phyloP scores from a whole-genome alignment of 208 protist genomes.

The Crithidia thermophila region DNA sequence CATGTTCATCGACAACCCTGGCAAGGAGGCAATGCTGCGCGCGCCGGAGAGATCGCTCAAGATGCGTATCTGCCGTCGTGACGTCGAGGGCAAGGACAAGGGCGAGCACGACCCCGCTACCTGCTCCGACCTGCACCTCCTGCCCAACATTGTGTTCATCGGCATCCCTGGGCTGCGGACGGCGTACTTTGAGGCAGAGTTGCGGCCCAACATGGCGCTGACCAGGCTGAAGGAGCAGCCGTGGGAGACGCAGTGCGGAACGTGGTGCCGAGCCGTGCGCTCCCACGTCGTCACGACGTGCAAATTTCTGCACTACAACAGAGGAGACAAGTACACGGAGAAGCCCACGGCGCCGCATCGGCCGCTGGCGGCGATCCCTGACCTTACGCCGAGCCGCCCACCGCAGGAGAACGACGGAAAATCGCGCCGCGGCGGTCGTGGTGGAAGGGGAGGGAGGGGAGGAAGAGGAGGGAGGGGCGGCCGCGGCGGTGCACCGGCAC shows the following conservation, averaged over 20 bases:
- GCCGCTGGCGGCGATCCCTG: slow-evolving; percentile 58
- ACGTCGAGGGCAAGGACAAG: slow-evolving; percentile 12
- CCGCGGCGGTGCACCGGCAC: slow-evolving; percentile 11
- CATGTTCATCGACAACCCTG: slow-evolving; percentile 73
- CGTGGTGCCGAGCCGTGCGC: slow-evolving; percentile 59
- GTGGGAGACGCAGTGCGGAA: slow-evolving; percentile 57
- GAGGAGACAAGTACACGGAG: slow-evolving; percentile 59
- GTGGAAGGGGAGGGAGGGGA: slow-evolving; percentile 25
- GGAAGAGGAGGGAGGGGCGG: slow-evolving; percentile 28
- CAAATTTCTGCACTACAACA: slow-evolving; percentile 71
- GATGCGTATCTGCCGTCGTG: slow-evolving; percentile 48
- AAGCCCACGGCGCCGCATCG: slow-evolving; percentile 44
- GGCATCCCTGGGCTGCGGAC: slow-evolving; percentile 53
- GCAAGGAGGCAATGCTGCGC: slow-evolving; percentile 46
- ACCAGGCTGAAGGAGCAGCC: slow-evolving; percentile 42
- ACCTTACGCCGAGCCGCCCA: slow-evolving; percentile 52
- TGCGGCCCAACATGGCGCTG: slow-evolving; percentile 69
- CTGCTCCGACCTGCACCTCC: slow-evolving; percentile 65
- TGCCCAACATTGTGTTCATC: slow-evolving; percentile 70
- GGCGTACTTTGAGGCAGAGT: slow-evolving; percentile 77
- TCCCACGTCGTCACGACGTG: slow-evolving; percentile 81
- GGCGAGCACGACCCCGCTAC: slow-evolving; percentile 32
- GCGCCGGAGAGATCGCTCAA: slow-evolving; percentile 38
- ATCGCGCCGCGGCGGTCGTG: slow-evolving; percentile 22
- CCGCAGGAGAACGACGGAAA: slow-evolving; percentile 27